A percentile compares a stretch with the other conserved stretches of the same genome.
These are phyloP conservation scores for Ploettnerulaceae sp. DNA, from an alignment of 2,329 filamentous ascomycete genomes.

Conservation along the genomic window DNA sequence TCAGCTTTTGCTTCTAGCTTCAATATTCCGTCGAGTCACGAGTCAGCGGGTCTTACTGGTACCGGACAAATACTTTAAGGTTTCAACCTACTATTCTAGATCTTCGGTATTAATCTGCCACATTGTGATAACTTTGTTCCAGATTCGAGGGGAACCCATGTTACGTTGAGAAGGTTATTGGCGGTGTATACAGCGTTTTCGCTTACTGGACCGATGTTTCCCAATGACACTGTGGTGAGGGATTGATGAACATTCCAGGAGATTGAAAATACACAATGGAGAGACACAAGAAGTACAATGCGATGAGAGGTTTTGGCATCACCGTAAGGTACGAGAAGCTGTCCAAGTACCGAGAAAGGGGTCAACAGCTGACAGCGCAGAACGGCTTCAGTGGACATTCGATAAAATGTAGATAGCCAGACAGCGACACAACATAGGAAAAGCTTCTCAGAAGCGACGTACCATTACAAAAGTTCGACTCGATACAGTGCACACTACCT, in stretches of 20 bases:
- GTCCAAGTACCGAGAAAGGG: too few relatives aligned
- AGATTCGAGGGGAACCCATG: neutral
- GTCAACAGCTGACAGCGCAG: too few relatives aligned
- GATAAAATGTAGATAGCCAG: neutral
- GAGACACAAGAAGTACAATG: neutral
- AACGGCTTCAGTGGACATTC: neutral
- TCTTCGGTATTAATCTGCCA: neutral
- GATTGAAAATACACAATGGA: neutral
- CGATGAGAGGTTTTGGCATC: neutral
- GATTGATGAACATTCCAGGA: slow-evolving; percentile 2
- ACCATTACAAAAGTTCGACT: too few relatives aligned
- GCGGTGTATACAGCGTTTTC: neutral
- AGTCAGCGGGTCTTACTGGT: neutral
- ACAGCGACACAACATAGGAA: neutral
- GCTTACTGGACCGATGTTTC: neutral
- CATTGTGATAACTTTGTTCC: neutral
- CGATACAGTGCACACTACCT: too few relatives aligned
- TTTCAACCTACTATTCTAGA: neutral
- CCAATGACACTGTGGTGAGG: neutral
- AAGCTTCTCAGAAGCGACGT: neutral
- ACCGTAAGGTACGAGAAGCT: neutral
- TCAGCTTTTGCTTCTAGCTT: neutral
- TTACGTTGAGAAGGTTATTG: slow-evolving; percentile 3
- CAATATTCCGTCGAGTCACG: neutral
- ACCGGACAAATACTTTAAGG: neutral